phyloP scores from a whole-genome alignment of 2,329 filamentous ascomycete species.

The Aureobasidium vineae region DNA sequence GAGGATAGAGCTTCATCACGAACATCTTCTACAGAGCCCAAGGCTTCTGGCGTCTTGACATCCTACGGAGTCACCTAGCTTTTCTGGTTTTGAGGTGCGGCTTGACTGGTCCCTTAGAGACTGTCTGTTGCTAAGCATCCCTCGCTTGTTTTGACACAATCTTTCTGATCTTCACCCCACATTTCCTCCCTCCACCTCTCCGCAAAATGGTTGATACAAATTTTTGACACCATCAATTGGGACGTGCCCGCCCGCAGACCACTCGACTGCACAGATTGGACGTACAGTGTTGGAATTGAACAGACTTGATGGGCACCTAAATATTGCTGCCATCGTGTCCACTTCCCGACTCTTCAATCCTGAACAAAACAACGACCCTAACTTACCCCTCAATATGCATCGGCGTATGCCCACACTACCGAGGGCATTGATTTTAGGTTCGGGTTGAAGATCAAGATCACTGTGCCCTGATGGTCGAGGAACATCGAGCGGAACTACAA shows the following conservation, averaged over 20 bases:
- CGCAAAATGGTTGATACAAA: background rate
- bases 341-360: background rate
- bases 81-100: background rate
- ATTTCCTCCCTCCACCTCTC: slow-evolving; percentile 1
- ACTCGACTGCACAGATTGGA: background rate
- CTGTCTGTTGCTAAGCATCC: background rate
- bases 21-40: background rate
- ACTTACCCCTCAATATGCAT: background rate
- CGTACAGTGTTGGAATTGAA: no score
- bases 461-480: background rate
- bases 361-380: background rate
- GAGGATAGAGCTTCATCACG: background rate
- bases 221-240: background rate
- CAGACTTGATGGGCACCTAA: background rate
- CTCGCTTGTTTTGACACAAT: background rate
- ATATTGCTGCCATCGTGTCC: background rate
- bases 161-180: background rate
- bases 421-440: background rate
- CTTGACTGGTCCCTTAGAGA: no score
- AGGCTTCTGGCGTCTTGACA: background rate
- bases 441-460: no score
- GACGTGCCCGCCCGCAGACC: background rate
- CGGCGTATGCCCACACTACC: background rate
- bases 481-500: background rate
- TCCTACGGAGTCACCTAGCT: background rate